These are phyloP conservation scores for Mimosa pudica DNA, from an alignment of 306 rosid genomes.

Conservation along the genomic window DNA sequence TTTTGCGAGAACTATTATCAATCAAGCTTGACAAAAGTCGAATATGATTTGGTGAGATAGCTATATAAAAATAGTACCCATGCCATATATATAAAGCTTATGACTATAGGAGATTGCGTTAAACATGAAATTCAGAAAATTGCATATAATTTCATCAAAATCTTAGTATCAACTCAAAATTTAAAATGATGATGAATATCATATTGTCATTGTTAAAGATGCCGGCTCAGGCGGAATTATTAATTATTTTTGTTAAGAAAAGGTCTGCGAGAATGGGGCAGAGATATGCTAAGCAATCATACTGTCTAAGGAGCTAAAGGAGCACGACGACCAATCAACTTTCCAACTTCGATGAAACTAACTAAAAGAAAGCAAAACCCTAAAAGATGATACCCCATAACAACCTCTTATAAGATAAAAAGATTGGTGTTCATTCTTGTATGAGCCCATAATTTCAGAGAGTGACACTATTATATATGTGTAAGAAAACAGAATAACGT, in stretches of 20 bases:
- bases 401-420: slow-evolving; percentile 9
- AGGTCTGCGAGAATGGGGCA: slow-evolving; percentile 20
- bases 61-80: too few species aligned
- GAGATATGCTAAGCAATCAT: slow-evolving; percentile 35
- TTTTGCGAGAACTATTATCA: too few species aligned
- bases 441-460: slow-evolving; percentile 31
- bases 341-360: slow-evolving; percentile 9
- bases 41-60: too few species aligned
- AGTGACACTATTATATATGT: not conserved
- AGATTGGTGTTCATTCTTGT: slow-evolving; percentile 7
- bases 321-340: slow-evolving; percentile 16
- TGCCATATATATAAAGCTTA: not conserved
- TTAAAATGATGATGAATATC: not conserved
- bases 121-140: not conserved
- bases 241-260: not conserved
- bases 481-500: slow-evolving; percentile 4
- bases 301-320: slow-evolving; percentile 25
- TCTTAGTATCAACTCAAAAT: not conserved
- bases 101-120: not conserved
- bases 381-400: slow-evolving; percentile 15
- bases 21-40: too few species aligned
- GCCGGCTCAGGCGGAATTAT: not conserved
- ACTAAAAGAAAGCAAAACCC: slow-evolving; percentile 7
- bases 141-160: too few species aligned
- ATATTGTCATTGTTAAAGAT: not conserved